phyloP scores from a whole-genome alignment of 2,329 filamentous ascomycete genomes.

The Botrytis tulipae region DNA sequence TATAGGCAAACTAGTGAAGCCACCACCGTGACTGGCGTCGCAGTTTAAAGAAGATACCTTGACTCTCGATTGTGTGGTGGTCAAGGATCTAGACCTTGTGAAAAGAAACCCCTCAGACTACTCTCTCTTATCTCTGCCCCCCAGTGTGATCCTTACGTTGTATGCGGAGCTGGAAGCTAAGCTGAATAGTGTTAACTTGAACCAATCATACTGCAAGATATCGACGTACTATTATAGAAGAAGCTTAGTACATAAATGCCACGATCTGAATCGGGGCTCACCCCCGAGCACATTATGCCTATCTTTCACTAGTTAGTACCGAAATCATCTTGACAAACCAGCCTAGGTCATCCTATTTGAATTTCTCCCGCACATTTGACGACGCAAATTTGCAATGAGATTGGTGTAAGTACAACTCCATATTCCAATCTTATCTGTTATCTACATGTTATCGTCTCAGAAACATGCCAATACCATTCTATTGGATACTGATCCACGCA shows the following conservation, averaged over 20 bases:
- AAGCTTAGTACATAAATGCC: neutral
- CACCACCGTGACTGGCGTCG: neutral
- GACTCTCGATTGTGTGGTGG: neutral
- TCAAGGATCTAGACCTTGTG: neutral
- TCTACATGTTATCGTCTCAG: constrained; percentile 1
- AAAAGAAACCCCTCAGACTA: neutral
- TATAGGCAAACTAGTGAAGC: neutral
- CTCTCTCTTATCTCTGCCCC: constrained; percentile 1
- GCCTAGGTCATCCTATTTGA: neutral
- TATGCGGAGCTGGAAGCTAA: neutral
- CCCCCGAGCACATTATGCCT: neutral
- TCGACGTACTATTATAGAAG: neutral
- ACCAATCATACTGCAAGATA: neutral
- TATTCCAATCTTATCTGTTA: constrained; percentile 3
- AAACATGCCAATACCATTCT: neutral
- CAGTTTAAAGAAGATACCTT: neutral
- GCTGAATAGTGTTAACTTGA: neutral
- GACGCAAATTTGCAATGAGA: constrained; percentile 2
- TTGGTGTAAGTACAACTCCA: neutral
- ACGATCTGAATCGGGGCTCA: neutral
- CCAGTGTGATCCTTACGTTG: neutral
- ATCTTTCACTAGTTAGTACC: neutral
- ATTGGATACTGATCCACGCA: neutral
- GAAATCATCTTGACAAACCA: neutral
- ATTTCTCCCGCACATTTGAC: neutral